These are phyloP conservation scores for Pestalotiopsis sp. DNA, from an alignment of 2,329 filamentous ascomycete genomes.

Conservation along the genomic window DNA sequence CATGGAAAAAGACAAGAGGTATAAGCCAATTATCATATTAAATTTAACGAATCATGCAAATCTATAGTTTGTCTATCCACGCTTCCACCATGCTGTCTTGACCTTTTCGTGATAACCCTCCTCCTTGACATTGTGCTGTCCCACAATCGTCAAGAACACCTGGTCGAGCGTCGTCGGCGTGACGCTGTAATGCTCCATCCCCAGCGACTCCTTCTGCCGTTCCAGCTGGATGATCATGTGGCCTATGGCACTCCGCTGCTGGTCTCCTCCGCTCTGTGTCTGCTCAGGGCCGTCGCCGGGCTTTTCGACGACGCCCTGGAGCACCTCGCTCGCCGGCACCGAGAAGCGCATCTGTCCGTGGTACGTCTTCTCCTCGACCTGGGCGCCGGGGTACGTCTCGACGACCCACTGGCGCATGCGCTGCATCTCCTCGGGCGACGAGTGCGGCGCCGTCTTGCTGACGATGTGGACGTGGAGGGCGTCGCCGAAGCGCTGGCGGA, in stretches of 20 bases:
- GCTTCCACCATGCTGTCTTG: constrained; percentile 14
- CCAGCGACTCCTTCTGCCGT: constrained; percentile 66
- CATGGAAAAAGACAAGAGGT: no score
- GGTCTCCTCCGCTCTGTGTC: constrained; percentile 69
- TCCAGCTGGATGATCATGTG: constrained; percentile 75
- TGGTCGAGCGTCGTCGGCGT: constrained; percentile 87
- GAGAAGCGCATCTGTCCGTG: constrained; percentile 89
- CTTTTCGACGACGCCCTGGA: constrained; percentile 17
- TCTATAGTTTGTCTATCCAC: background rate
- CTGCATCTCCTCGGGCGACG: constrained; percentile 68
- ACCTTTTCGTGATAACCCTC: constrained; percentile 56
- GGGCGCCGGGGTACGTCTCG: constrained; percentile 62
- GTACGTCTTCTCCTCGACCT: constrained; percentile 73
- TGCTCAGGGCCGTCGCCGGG: constrained; percentile 57
- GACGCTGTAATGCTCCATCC: constrained; percentile 85
- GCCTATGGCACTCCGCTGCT: constrained; percentile 57
- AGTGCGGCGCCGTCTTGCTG: constrained; percentile 73
- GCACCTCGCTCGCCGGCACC: constrained; percentile 57
- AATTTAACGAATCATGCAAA: no score
- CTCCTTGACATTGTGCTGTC: constrained; percentile 76
- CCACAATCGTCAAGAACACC: constrained; percentile 86
- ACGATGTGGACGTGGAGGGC: constrained; percentile 83
- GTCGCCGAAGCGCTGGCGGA: constrained; percentile 77
- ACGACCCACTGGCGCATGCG: constrained; percentile 68
- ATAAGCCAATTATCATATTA: no score